Percentiles rank a stretch among this genome's conserved stretches.
Conservation (phyloP, 345 rosid species). For the Moricandia arvensis region DNA sequence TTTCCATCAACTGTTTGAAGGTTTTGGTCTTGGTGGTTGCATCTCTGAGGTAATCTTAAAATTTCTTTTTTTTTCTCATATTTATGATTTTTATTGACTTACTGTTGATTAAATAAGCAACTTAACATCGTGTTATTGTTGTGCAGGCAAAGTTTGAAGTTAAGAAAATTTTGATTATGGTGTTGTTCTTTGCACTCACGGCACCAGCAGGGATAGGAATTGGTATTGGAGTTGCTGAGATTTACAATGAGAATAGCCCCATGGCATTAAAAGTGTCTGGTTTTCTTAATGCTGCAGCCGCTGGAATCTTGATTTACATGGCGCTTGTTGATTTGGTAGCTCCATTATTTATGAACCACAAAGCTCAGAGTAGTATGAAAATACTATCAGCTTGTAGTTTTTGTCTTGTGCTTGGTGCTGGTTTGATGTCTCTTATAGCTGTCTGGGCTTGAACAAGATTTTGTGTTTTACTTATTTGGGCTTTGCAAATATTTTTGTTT, state of each 20-base stretch:
- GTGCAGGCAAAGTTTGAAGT: slow-evolving; percentile 43
- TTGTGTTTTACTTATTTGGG: slow-evolving; percentile 36
- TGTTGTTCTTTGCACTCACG: slow-evolving; percentile 52
- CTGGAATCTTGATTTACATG: slow-evolving; percentile 65
- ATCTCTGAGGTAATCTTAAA: slow-evolving; percentile 45
- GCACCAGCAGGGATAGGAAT: slow-evolving; percentile 58
- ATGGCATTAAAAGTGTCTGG: slow-evolving; percentile 52
- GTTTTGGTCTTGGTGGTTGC: slow-evolving; percentile 74
- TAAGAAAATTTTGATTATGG: slow-evolving; percentile 39
- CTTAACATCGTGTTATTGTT: neutral
- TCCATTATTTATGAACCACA: slow-evolving; percentile 46
- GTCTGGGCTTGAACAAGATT: slow-evolving; percentile 50
- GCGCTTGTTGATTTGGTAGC: slow-evolving; percentile 64
- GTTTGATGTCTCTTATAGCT: slow-evolving; percentile 60
- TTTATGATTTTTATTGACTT: neutral
- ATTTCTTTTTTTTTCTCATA: neutral
- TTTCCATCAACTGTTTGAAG: slow-evolving; percentile 73
- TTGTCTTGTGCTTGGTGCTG: slow-evolving; percentile 51
- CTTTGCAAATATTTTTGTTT: slow-evolving; percentile 13
- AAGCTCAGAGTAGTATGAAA: slow-evolving; percentile 35
- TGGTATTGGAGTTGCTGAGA: slow-evolving; percentile 47
- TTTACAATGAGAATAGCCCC: slow-evolving; percentile 51
- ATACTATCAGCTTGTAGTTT: slow-evolving; percentile 38
- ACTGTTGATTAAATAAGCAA: neutral
- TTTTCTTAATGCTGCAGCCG: slow-evolving; percentile 51